Evolutionary conservation across 2,329 filamentous ascomycete genomes (phyloP), one percentile per base, ranked within the genome.

Genomic region (Cytospora piceae): DNA sequence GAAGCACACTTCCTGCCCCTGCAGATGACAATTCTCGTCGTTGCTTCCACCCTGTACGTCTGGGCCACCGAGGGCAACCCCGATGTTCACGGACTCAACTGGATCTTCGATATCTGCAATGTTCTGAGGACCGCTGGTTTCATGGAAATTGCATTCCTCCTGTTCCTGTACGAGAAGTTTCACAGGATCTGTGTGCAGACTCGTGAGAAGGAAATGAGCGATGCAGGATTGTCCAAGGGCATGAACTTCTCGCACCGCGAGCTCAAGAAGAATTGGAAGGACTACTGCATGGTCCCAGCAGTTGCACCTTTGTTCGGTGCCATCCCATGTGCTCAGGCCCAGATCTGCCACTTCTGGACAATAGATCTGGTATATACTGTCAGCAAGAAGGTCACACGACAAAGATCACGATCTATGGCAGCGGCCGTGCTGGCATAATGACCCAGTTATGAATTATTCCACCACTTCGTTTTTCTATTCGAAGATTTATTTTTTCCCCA

Each of bases 1-100:
- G 89, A 92, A 74, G 89, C 89, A 0, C 89, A 92, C 74, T 91
- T 91, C 73, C 78, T 92, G 29, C 88, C 89, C 0, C 82, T 87
- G 20, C 89, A 92, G 71, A 87, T 87, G 78, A 85, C 84, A 8
- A 85, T 90, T 55, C 79, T 90, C 32, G 80, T 91, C 31, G 71
- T 90, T 53, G 82, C 86, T 2, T 89, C 87, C 0, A 83, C 85
- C 0, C 71, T 90, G 4, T 91, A 87, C 74, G 77, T 82, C 49
- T 81, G 82, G 72, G 77, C 86, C 37, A 83, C 84, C 17, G 80
- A 85, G 64, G 79, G 79, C 66, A 76, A 78, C 61, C 75, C 79
- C 51, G 82, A 88, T 70, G 77, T 84, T 58, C 79, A 86, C 68
- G 76, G 82, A 34, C 75, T 91, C 37, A 76, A 74, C 27, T 87